Evolutionary conservation across 1,139 yeast species (phyloP).

Genomic region (Kurtzmaniella natalensis): DNA sequence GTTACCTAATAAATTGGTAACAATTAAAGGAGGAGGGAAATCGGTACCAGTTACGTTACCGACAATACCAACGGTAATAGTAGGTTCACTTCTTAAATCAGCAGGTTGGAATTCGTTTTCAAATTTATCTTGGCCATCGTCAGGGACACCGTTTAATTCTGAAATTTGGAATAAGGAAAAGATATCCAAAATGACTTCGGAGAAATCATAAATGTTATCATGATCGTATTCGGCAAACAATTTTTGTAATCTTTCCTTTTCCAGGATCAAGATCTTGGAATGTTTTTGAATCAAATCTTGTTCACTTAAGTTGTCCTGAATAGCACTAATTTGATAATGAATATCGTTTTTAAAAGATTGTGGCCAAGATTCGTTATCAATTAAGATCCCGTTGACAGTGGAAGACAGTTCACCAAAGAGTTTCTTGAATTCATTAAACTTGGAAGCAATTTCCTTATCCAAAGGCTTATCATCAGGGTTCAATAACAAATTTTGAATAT

Average conservation of each 20-base stretch:
- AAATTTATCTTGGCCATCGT: not conserved
- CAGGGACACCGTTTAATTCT: conserved; percentile 4
- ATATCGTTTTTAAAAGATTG: conserved; percentile 8
- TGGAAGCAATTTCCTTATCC: conserved; percentile 9
- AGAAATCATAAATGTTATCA: conserved; percentile 16
- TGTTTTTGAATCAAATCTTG: conserved; percentile 9
- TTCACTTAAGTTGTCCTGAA: conserved; percentile 10
- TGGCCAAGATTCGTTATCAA: conserved; percentile 11
- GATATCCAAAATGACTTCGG: conserved; percentile 17
- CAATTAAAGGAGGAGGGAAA: conserved; percentile 15
- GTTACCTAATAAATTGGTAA: conserved; percentile 11
- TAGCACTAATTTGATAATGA: conserved; percentile 8
- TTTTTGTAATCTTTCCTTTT: conserved; percentile 12
- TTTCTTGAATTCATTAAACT: conserved; percentile 10
- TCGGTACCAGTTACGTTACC: conserved; percentile 17
- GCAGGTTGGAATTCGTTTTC: conserved; percentile 4
- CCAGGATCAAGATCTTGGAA: conserved; percentile 12
- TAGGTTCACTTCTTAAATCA: conserved; percentile 4
- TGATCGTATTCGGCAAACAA: conserved; percentile 11
- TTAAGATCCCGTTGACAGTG: conserved; percentile 5
- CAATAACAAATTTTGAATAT: conserved; percentile 9
- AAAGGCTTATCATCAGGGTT: conserved; percentile 8
- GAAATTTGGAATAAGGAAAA: conserved; percentile 11
- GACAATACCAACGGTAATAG: conserved; percentile 16
- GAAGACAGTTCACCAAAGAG: conserved; percentile 5